Evolutionary conservation across 345 rosid genomes (phyloP).

Genomic region (Lepidium africanum): DNA sequence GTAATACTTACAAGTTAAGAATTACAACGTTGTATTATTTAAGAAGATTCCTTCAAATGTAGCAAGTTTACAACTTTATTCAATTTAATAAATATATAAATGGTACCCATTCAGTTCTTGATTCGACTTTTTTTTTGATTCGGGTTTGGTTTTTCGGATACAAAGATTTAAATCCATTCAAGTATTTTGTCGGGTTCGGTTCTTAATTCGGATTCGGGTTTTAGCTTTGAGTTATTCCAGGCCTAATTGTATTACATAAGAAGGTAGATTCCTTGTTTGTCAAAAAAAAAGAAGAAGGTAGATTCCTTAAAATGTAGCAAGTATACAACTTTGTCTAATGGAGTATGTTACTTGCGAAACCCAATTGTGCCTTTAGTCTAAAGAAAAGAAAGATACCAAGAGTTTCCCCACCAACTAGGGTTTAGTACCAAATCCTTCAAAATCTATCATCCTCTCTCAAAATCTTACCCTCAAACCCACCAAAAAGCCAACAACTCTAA

Average conservation of each 20-base stretch:
- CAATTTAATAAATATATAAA: neutral
- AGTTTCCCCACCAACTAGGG: slow-evolving; percentile 41
- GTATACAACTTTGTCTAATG: neutral
- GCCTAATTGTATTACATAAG: neutral
- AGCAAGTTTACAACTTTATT: neutral
- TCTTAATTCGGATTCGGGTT: no score
- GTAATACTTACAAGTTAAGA: slow-evolving; percentile 23
- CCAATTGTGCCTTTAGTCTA: slow-evolving; percentile 30
- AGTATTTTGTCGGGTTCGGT: no score
- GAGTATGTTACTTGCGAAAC: slow-evolving; percentile 14
- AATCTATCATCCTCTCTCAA: slow-evolving; percentile 2
- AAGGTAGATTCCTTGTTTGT: slow-evolving; percentile 29
- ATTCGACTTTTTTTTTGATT: no score
- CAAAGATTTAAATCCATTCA: no score
- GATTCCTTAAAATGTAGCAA: slow-evolving; percentile 24
- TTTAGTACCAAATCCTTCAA: slow-evolving; percentile 30
- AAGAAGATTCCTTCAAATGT: slow-evolving; percentile 25
- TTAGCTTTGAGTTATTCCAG: no score
- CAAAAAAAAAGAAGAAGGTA: no score
- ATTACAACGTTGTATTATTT: neutral
- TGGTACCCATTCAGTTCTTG: no score
- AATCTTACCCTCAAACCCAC: neutral
- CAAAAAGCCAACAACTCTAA: slow-evolving; percentile 7
- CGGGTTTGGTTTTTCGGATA: no score
- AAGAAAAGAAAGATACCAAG: slow-evolving; percentile 71